A percentile compares a stretch with the other conserved stretches of the same genome.
These are phyloP conservation scores for Rhododendron kiyosumense DNA, from an alignment of 148 eudicot species.

Conservation along the genomic window DNA sequence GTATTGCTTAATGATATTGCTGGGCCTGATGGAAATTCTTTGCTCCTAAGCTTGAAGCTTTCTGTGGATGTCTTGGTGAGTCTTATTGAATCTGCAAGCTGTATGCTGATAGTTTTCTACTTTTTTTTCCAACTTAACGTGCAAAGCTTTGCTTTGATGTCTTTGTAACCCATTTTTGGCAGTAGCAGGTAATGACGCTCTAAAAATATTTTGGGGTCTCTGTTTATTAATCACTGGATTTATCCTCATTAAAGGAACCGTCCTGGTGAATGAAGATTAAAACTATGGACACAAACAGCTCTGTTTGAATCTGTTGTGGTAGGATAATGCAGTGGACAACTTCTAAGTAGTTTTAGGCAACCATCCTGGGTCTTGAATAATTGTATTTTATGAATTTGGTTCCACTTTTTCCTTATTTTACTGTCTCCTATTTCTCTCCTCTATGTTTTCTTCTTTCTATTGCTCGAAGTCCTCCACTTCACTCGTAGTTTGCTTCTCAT, in stretches of 20 bases:
- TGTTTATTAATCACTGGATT: not conserved
- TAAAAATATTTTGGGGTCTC: not conserved
- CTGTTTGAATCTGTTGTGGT: not conserved
- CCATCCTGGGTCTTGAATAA: not conserved
- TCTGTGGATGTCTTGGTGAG: conserved; percentile 95
- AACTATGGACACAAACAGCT: not conserved
- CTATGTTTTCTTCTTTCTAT: not conserved
- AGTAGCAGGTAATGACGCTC: not conserved
- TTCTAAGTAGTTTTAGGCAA: not conserved
- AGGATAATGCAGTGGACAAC: not conserved
- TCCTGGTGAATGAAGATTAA: not conserved
- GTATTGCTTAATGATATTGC: conserved; percentile 96
- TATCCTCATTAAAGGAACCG: not conserved
- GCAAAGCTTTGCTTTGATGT: not conserved
- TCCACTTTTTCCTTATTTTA: not conserved
- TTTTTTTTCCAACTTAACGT: not conserved
- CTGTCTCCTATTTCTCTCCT: not conserved
- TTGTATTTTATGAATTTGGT: not conserved
- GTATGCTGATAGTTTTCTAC: not conserved
- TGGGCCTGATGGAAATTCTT: conserved; percentile 79
- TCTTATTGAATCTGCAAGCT: conserved; percentile 9
- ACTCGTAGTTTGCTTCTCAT: not conserved
- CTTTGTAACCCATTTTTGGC: not conserved
- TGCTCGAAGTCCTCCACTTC: not conserved
- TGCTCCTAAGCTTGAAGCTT: conserved; percentile 89